Conservation (phyloP, 2,329 filamentous ascomycete species). For the Sordariomycetes sp. region DNA sequence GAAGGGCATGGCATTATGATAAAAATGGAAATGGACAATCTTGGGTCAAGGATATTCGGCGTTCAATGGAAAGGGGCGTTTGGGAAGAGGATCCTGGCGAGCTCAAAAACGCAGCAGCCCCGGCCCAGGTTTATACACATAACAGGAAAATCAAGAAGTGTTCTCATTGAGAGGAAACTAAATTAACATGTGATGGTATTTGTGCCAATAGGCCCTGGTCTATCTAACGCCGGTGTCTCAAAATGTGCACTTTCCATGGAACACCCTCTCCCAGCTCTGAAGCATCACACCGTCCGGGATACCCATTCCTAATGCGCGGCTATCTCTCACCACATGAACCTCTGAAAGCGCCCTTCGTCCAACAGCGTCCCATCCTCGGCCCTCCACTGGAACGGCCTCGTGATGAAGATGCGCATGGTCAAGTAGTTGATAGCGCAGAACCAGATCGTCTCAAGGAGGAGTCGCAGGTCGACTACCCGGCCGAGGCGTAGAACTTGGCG, state of each 20-base stretch:
- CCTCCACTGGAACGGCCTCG: constrained; percentile 56
- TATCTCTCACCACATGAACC: constrained; percentile 65
- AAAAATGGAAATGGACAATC: neutral
- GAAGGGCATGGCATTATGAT: neutral
- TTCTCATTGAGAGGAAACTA: neutral
- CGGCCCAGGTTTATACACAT: neutral
- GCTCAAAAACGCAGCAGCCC: neutral
- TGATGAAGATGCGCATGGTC: constrained; percentile 64
- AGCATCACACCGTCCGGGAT: too few relatives aligned
- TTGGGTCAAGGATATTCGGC: neutral
- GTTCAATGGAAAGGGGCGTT: neutral
- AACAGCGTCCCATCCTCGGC: constrained; percentile 37
- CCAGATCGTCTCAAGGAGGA: constrained; percentile 57
- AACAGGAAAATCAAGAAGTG: neutral
- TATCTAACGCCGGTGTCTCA: too few relatives aligned
- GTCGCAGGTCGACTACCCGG: constrained; percentile 29
- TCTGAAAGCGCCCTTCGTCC: constrained; percentile 50
- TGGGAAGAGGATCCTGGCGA: neutral
- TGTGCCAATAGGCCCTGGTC: too few relatives aligned
- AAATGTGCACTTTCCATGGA: too few relatives aligned
- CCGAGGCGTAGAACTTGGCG: constrained; percentile 7
- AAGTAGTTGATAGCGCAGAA: constrained; percentile 52
- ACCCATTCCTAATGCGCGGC: too few relatives aligned
- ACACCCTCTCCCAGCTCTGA: too few relatives aligned
- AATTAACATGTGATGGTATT: neutral